phyloP scores from a whole-genome alignment of 768 basidiomycete genomes.

The Neoboletus brunneissimus region DNA sequence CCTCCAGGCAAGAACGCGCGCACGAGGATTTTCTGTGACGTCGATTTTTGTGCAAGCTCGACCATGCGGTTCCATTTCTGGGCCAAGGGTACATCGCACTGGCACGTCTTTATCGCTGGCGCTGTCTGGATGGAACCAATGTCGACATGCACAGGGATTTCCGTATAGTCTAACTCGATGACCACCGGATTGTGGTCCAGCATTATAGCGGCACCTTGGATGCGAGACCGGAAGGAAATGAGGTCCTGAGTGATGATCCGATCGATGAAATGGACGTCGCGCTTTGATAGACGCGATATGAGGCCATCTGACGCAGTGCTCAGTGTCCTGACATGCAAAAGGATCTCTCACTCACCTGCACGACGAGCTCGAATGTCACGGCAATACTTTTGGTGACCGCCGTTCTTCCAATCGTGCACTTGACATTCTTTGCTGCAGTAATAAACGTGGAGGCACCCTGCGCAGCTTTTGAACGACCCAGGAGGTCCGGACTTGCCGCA shows the following conservation, averaged over 20 bases:
- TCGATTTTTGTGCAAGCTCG: slow-evolving; percentile 26
- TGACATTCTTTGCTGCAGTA: slow-evolving; percentile 34
- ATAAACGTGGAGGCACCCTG: slow-evolving; percentile 29
- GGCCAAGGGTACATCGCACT: slow-evolving; percentile 19
- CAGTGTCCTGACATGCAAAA: not conserved
- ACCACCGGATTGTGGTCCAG: slow-evolving; percentile 15
- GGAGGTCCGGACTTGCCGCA: slow-evolving; percentile 25
- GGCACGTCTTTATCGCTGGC: slow-evolving; percentile 16
- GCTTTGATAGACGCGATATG: slow-evolving; percentile 18
- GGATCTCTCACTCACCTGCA: slow-evolving; percentile 15
- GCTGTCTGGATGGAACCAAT: slow-evolving; percentile 16
- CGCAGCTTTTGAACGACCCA: slow-evolving; percentile 27
- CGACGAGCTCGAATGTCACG: slow-evolving; percentile 27
- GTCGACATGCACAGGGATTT: slow-evolving; percentile 14
- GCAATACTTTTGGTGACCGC: slow-evolving; percentile 26
- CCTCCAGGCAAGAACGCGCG: slow-evolving; percentile 30
- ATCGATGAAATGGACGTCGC: slow-evolving; percentile 26
- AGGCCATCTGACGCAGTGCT: slow-evolving; percentile 18
- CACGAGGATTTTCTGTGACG: slow-evolving; percentile 22
- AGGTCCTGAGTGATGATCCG: slow-evolving; percentile 22
- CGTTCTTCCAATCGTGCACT: slow-evolving; percentile 29
- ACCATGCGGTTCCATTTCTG: slow-evolving; percentile 29
- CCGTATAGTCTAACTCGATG: slow-evolving; percentile 27
- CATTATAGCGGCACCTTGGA: slow-evolving; percentile 10
- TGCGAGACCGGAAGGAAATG: slow-evolving; percentile 10